phyloP scores from a whole-genome alignment of 2,329 filamentous ascomycete genomes.

The Trichoderma semiorbis region DNA sequence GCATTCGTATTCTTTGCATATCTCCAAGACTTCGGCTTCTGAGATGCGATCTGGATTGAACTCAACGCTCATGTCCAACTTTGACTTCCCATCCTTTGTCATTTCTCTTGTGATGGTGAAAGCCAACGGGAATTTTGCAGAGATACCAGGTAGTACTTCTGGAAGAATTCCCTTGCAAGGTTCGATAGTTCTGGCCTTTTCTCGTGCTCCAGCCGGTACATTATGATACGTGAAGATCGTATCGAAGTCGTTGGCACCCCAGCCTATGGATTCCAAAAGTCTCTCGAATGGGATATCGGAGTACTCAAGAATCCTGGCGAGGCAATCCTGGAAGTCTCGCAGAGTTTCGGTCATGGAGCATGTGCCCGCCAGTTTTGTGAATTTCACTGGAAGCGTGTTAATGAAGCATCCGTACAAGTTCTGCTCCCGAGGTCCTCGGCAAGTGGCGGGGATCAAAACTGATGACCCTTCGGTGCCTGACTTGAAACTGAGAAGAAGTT shows the following conservation, averaged over 20 bases:
- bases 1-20: neutral
- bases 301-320: neutral
- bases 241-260: neutral
- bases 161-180: neutral
- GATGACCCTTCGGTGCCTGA: neutral
- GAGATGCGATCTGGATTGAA: neutral
- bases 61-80: neutral
- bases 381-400: neutral
- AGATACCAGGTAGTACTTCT: neutral
- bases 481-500: neutral
- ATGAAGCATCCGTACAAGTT: neutral
- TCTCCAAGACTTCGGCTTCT: neutral
- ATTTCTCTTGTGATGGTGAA: neutral
- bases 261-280: neutral
- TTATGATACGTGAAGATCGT: neutral
- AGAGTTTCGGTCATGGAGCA: neutral
- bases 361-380: neutral
- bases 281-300: neutral
- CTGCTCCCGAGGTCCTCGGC: neutral
- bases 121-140: neutral
- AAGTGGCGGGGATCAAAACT: neutral
- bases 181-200: neutral
- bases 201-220: neutral
- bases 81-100: neutral
- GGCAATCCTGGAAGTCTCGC: neutral